These are phyloP conservation scores for Setaria viridis DNA, from an alignment of 202 grass and related monocot species.

Conservation along the genomic window DNA sequence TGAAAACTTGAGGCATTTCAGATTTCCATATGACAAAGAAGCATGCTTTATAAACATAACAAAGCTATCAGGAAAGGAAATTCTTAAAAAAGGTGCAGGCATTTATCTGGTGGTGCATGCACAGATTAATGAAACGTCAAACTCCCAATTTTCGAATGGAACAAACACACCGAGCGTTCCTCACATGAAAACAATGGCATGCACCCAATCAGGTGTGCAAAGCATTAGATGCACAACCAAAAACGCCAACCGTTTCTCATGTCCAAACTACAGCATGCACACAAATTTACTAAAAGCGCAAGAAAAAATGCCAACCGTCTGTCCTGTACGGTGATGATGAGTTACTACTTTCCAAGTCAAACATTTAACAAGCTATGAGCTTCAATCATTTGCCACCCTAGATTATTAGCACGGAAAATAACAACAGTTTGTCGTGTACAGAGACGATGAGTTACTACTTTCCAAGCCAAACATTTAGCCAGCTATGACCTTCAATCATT, in stretches of 20 bases:
- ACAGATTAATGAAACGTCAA: slow-evolving; percentile 3
- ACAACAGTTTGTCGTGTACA: not conserved
- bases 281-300: not conserved
- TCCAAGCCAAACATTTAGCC: slow-evolving; percentile 22
- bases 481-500: not conserved
- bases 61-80: not conserved
- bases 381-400: not conserved
- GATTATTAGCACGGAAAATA: not conserved
- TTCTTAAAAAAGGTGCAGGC: not conserved
- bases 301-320: not conserved
- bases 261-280: not conserved
- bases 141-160: not conserved
- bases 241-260: not conserved
- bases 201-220: slow-evolving; percentile 20
- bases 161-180: not conserved
- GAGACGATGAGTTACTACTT: slow-evolving; percentile 1
- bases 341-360: slow-evolving; percentile 12
- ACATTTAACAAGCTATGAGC: slow-evolving; percentile 13
- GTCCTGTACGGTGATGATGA: not conserved
- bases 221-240: not conserved
- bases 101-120: not conserved
- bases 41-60: not conserved
- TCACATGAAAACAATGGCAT: not conserved
- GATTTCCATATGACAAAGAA: slow-evolving; percentile 9
- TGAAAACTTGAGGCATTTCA: not conserved